Conservation (phyloP, 768 basidiomycete species). For the Lactarius indigo region DNA sequence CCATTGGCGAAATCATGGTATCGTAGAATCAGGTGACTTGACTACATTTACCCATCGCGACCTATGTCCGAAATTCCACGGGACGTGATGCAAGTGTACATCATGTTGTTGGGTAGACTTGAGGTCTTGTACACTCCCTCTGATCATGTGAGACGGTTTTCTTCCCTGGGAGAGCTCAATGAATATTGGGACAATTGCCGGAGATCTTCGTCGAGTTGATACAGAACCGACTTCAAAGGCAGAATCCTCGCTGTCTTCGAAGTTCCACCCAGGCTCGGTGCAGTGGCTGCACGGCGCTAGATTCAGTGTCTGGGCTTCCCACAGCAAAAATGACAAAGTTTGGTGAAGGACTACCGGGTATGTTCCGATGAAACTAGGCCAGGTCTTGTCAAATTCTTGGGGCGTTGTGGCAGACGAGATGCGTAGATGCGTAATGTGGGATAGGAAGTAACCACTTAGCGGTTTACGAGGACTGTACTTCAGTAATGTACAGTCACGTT, state of each 20-base stretch:
- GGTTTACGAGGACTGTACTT: neutral
- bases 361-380: neutral
- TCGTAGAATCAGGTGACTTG: no score
- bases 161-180: no score
- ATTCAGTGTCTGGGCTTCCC: no score
- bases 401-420: neutral
- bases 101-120: neutral
- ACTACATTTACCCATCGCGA: neutral
- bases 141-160: neutral
- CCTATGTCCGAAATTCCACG: no score
- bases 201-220: neutral
- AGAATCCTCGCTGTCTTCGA: no score
- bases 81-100: neutral
- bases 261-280: neutral
- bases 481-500: neutral
- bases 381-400: neutral
- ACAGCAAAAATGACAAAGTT: neutral
- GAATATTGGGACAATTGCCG: no score
- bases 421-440: neutral
- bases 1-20: no score
- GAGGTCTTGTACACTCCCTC: neutral
- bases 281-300: neutral
- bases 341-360: neutral
- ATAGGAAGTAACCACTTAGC: neutral
- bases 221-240: neutral